phyloP scores from a whole-genome alignment of 164 flowering plant species.

The Magnolia changhungtana region DNA sequence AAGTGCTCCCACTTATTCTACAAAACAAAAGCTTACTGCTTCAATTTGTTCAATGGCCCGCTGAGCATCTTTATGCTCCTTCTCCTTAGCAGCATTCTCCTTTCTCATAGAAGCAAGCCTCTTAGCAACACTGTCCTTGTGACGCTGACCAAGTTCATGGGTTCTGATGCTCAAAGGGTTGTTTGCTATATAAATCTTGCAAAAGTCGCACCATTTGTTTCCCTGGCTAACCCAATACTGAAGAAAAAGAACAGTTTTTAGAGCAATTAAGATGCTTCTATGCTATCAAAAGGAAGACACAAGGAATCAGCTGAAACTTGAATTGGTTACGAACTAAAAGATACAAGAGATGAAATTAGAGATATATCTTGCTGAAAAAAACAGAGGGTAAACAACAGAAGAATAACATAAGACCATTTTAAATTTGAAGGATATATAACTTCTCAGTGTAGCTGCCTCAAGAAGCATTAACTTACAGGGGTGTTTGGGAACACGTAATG shows the following conservation, averaged over 20 bases:
- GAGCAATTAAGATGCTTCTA: background rate
- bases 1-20: background rate
- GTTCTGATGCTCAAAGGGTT: conserved; percentile 84
- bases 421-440: too few relatives aligned
- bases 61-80: conserved; percentile 71
- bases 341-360: too few relatives aligned
- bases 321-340: too few relatives aligned
- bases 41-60: conserved; percentile 80
- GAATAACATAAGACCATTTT: background rate
- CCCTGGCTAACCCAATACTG: conserved; percentile 99
- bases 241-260: conserved; percentile 7
- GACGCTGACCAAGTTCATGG: conserved; percentile 91
- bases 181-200: conserved; percentile 87
- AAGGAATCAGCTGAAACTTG: too few relatives aligned
- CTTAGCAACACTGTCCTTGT: conserved; percentile 78
- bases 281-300: background rate
- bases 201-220: conserved; percentile 94
- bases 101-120: conserved; percentile 68
- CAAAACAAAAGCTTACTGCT: conserved; percentile 50
- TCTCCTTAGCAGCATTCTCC: conserved; percentile 72
- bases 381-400: background rate
- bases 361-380: too few relatives aligned
- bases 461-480: too few relatives aligned
- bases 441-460: background rate
- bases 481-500: too few relatives aligned